Evolutionary conservation across 306 rosid genomes (phyloP), one percentile per base, ranked within the genome.

Genomic region (Styphnolobium japonicum): DNA sequence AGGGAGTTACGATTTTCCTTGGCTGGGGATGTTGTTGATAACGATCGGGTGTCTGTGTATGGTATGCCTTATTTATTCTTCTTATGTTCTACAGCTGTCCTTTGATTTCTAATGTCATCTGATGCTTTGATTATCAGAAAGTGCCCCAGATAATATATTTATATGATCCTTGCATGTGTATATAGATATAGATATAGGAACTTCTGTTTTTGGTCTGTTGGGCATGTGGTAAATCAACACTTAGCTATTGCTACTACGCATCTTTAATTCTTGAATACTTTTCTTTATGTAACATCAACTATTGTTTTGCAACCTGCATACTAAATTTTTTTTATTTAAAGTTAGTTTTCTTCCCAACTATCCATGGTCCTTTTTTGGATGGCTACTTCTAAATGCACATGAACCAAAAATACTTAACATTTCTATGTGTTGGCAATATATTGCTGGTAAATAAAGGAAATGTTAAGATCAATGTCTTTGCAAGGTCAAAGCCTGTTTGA

Each of bases 1-100:
- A 87, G 98, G 83, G 78, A 62, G 62, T 80, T 91, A n/a, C 89
- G 97, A 55, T 93, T 90, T 91, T 95, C 96, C 49, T 81, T 91
- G 80, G 89, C 63, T 51, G 98, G 98, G 82, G 85, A 83, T 85
- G 77, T 89, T 65, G 74, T 89, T 61, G 89, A 87, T 71, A 64
- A 79, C 80, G 86, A 53, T 23, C 73, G 67, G 71, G 70, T 57
- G 39, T 43, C 90, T 34, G 79, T 57, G 19, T 79, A 82, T 52
- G 89, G 98, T 92, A 82, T 74, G 87, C 62, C 66, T 61, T 43
- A n/a, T 67, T 57, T 51, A 42, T 67, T 77, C 66, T 73, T 43
- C 53, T 7, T 53, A 63, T 61, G 53, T 14, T 67, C 12, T 52
- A 69, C 22, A 29, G 33, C 10, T 60, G 29, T 79, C 70, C 2